Base-by-base conservation (phyloP, 2,329 filamentous ascomycete species). In the Monosporascus sp. region DNA sequence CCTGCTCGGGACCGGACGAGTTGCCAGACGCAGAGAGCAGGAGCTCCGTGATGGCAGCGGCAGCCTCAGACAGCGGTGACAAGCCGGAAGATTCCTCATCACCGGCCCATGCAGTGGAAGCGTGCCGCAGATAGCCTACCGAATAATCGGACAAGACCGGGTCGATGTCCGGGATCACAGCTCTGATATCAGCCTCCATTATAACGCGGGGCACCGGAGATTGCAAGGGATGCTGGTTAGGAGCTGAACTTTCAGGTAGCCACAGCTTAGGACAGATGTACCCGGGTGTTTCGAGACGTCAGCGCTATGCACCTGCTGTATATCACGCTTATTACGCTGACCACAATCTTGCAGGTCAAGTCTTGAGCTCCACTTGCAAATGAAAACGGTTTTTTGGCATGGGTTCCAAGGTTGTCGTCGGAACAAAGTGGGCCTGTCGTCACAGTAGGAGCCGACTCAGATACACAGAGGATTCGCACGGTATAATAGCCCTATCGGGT, bases 21-120 rank as follows among this genome's bases (percentile, higher is more conserved):
- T 93, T 84, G 48, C 93, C 94, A 3, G 93, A 95, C n/a, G 94
- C 94, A 44, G 94, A 97, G 51, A 97, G 73, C 44, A 99, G 82
- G 57, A 99, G 80, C 63, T 93, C 88, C n/a, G 89, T 91, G 60
- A 99, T 86, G 54, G 88, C 81, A 38, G 84, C 79, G 48, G 91
- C 91, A 49, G 94, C 94, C 70, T 97, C 92, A 56, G 84, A 81
- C 55, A 99, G 77, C 11, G 92, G 92, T 4, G 89, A 90, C 52
- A 80, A 75, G n/a, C 76, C 85, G 58, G 82, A 78, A 40, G 82
- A 68, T 59, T 95, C 91, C 50, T 84, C 78, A 59, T 95, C 91
- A 50, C 86, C 83, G 56, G 85, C 79, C 78, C 89, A 96, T 50
- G 88, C 79, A 60, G 87, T 92, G 48, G 92, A 94, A 48, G 94